A percentile compares a stretch with the other conserved stretches of the same genome.
phyloP scores from a whole-genome alignment of 1,139 yeast species.

The Yamadazyma oceani region DNA sequence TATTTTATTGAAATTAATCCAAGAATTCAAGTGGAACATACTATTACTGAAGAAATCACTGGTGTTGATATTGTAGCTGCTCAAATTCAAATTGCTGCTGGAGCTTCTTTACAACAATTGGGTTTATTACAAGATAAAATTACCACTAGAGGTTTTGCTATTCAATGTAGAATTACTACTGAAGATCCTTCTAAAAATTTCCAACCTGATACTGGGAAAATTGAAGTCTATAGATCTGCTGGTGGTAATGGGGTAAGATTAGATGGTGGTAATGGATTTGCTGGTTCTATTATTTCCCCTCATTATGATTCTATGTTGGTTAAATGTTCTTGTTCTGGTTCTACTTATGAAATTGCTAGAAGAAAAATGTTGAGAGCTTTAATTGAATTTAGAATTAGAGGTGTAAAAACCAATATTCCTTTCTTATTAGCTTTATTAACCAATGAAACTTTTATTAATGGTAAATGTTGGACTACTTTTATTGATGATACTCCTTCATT shows the following conservation, averaged over 20 bases:
- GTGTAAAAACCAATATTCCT: constrained; percentile 97
- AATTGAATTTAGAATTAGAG: constrained; percentile 96
- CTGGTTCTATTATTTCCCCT: constrained; percentile 97
- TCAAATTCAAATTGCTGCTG: constrained; percentile 98
- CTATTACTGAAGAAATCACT: constrained; percentile 97
- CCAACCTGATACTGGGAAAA: constrained; percentile 98
- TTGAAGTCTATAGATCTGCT: constrained; percentile 96
- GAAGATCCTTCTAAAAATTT: constrained; percentile 96
- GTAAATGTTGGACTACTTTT: constrained; percentile 97
- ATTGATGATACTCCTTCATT: constrained; percentile 96
- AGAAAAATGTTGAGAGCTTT: constrained; percentile 96
- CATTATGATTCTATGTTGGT: constrained; percentile 99
- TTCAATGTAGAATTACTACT: constrained; percentile 98
- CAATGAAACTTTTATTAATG: constrained; percentile 82
- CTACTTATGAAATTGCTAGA: constrained; percentile 94
- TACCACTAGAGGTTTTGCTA: constrained; percentile 96
- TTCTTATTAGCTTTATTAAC: constrained; percentile 91
- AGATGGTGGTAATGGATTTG: constrained; percentile 99
- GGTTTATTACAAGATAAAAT: constrained; percentile 93
- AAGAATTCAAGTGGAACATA: constrained; percentile 97
- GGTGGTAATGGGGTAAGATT: constrained; percentile 99
- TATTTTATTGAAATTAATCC: constrained; percentile 98
- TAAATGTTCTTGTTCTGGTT: constrained; percentile 94
- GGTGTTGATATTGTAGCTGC: constrained; percentile 98
- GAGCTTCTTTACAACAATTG: constrained; percentile 88